phyloP scores from a whole-genome alignment of 78 protist species.

The Tieghemostelium lacteum region DNA sequence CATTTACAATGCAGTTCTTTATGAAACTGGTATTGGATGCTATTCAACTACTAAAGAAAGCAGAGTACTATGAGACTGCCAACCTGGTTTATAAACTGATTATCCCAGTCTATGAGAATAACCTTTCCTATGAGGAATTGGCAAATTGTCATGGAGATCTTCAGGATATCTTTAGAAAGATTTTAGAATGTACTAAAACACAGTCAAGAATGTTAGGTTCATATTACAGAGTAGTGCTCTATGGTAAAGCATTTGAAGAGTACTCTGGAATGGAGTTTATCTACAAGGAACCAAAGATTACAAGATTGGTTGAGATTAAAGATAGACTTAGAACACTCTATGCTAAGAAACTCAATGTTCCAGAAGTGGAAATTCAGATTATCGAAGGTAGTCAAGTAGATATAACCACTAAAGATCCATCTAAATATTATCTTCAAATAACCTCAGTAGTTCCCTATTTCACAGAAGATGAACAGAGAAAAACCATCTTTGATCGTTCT shows the following conservation, averaged over 20 bases:
- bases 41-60: conserved; percentile 27
- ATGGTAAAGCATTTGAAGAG: conserved; percentile 69
- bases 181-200: conserved; percentile 59
- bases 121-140: conserved; percentile 45
- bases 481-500: conserved; percentile 39
- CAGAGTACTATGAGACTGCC: conserved; percentile 57
- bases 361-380: conserved; percentile 34
- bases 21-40: conserved; percentile 24
- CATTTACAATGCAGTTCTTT: conserved; percentile 39
- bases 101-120: conserved; percentile 48
- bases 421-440: conserved; percentile 48
- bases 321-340: conserved; percentile 71
- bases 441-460: conserved; percentile 43
- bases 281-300: conserved; percentile 78
- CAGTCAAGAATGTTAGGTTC: conserved; percentile 70
- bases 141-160: conserved; percentile 68
- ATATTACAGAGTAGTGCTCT: conserved; percentile 80
- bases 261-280: conserved; percentile 68
- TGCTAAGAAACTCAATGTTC: conserved; percentile 22
- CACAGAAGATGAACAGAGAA: conserved; percentile 16
- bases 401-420: not conserved
- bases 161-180: conserved; percentile 53
- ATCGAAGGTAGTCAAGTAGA: conserved; percentile 61
- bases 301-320: conserved; percentile 69
- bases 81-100: conserved; percentile 45